A percentile compares a stretch with the other conserved stretches of the same genome.
phyloP scores from a whole-genome alignment of 2,329 filamentous ascomycete species.

The Aspergillus chevalieri region DNA sequence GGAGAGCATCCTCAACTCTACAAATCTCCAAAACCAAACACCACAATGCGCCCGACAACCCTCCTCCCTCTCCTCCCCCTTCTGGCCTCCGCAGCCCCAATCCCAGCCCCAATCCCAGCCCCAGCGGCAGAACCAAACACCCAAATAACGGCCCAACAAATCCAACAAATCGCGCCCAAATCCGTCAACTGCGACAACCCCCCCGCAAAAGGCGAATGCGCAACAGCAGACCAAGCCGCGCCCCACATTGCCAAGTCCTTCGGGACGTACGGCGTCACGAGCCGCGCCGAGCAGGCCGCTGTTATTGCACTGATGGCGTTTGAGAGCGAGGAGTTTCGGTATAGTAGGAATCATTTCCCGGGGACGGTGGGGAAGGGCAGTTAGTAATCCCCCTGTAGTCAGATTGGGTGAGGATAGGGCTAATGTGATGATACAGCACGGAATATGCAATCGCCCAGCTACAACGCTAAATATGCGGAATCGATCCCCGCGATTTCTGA shows the following conservation, averaged over 20 bases:
- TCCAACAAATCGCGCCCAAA: conserved; percentile 49
- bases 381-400: conserved; percentile 8
- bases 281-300: conserved; percentile 59
- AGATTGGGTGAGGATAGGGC: neutral
- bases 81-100: conserved; percentile 8
- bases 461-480: conserved; percentile 51
- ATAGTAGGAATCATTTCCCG: conserved; percentile 61
- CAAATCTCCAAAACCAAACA: neutral
- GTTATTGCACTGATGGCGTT: conserved; percentile 64
- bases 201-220: conserved; percentile 53
- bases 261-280: conserved; percentile 50
- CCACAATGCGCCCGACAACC: neutral
- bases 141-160: conserved; percentile 22
- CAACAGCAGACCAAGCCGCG: conserved; percentile 57
- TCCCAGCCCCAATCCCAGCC: conserved; percentile 7
- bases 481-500: conserved; percentile 40
- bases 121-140: neutral
- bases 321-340: conserved; percentile 65
- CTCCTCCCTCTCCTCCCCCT: conserved; percentile 11
- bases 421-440: conserved; percentile 36
- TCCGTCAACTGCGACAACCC: conserved; percentile 50
- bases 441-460: conserved; percentile 57
- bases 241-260: conserved; percentile 54
- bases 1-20: neutral
- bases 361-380: conserved; percentile 61